These are phyloP conservation scores for Rhododendron henanense DNA, from an alignment of 148 eudicot genomes.

Conservation along the genomic window DNA sequence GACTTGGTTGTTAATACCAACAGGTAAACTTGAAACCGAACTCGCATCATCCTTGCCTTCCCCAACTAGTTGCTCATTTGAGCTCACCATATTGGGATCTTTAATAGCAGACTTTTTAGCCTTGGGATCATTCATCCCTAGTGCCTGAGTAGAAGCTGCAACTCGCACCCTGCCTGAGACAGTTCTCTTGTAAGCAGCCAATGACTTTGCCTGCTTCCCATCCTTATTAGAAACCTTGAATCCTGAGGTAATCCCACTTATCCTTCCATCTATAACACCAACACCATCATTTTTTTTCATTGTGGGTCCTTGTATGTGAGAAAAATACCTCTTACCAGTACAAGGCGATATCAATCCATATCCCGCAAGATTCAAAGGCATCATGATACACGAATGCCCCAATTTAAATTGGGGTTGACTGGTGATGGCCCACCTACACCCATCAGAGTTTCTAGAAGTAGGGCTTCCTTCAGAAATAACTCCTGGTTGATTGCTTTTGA, in stretches of 20 bases:
- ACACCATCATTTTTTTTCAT: slow-evolving; percentile 17
- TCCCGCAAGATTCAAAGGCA: slow-evolving; percentile 22
- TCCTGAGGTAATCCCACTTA: slow-evolving; percentile 15
- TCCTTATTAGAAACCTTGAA: slow-evolving; percentile 22
- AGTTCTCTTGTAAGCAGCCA: slow-evolving; percentile 27
- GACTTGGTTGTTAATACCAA: slow-evolving; percentile 21
- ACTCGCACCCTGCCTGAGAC: background rate
- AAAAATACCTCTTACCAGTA: slow-evolving; percentile 43
- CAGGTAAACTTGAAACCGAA: slow-evolving; percentile 22
- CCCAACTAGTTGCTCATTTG: slow-evolving; percentile 29
- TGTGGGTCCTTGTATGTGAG: slow-evolving; percentile 32
- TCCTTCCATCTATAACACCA: slow-evolving; percentile 23
- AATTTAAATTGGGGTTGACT: slow-evolving; percentile 23
- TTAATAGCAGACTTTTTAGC: slow-evolving; percentile 27
- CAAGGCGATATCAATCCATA: slow-evolving; percentile 22
- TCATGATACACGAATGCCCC: slow-evolving; percentile 24
- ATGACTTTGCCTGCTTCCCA: slow-evolving; percentile 32
- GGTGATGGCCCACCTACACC: slow-evolving; percentile 23
- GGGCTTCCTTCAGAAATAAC: slow-evolving; percentile 20
- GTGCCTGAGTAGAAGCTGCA: slow-evolving; percentile 9
- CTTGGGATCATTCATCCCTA: slow-evolving; percentile 15
- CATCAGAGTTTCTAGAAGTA: slow-evolving; percentile 25
- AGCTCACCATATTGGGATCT: slow-evolving; percentile 22
- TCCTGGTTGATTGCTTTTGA: slow-evolving; percentile 23
- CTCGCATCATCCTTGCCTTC: slow-evolving; percentile 26